A percentile compares a stretch with the other conserved stretches of the same genome.
Evolutionary conservation across 306 rosid genomes (phyloP).

Genomic region (Urtica urens): DNA sequence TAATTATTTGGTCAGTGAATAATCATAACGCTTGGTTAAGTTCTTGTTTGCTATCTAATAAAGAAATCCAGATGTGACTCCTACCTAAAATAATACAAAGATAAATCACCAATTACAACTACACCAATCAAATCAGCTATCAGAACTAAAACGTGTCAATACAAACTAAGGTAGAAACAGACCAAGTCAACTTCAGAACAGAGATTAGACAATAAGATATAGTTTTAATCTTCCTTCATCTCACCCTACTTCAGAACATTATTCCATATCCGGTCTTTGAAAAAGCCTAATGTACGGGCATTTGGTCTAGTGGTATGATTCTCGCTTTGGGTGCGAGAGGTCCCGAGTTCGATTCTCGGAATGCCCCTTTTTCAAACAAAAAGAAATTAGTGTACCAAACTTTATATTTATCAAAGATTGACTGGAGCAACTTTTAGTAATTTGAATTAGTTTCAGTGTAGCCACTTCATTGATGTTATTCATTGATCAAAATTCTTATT

Average conservation of each 20-base stretch:
- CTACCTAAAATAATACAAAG: neutral
- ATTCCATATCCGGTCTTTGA: neutral
- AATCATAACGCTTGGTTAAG: neutral
- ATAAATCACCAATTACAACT: too few species aligned
- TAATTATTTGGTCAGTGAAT: neutral
- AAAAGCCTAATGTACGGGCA: neutral
- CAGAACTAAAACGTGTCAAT: too few species aligned
- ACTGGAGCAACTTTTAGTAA: too few species aligned
- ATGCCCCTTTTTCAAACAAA: slow-evolving; percentile 16
- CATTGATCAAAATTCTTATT: too few species aligned
- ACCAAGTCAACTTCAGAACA: neutral
- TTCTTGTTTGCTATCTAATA: neutral
- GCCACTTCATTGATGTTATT: too few species aligned
- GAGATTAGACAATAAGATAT: neutral
- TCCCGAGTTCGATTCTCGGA: slow-evolving; percentile 20
- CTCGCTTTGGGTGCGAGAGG: slow-evolving; percentile 28
- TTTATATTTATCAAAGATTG: too few species aligned
- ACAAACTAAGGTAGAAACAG: neutral
- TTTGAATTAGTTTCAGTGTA: too few species aligned
- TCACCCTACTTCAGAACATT: neutral
- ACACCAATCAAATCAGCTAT: too few species aligned
- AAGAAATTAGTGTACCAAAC: too few species aligned
- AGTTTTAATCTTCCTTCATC: neutral
- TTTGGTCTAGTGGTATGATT: slow-evolving; percentile 25
- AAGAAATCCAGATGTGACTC: neutral